Conservation (phyloP, 345 rosid genomes). For the Abelmoschus esculentus region DNA sequence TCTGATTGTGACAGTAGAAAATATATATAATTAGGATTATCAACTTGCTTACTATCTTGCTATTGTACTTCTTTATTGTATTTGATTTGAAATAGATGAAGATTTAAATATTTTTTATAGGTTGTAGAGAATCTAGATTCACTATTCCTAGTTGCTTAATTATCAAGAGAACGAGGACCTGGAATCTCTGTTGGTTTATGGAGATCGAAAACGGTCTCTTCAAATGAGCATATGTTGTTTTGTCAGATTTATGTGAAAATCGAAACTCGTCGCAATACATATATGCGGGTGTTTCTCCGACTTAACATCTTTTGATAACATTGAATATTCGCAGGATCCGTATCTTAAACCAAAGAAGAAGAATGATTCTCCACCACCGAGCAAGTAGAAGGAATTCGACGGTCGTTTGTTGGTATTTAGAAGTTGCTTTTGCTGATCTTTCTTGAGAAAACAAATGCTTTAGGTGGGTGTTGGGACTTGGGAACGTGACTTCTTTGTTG, state of each 20-base stretch:
- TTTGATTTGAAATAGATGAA: too few relatives aligned
- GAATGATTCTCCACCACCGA: constrained; percentile 19
- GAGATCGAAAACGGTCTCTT: background rate
- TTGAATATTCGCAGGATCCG: constrained; percentile 29
- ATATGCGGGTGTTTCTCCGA: background rate
- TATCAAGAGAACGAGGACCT: background rate
- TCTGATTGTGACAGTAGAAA: background rate
- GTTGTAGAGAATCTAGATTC: background rate
- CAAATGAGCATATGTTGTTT: background rate
- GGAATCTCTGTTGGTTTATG: background rate
- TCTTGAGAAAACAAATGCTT: background rate
- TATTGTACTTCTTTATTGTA: background rate
- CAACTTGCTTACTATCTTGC: background rate
- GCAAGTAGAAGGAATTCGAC: constrained; percentile 22
- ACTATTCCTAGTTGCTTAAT: background rate
- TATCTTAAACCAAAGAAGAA: constrained; percentile 29
- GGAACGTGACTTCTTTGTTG: background rate
- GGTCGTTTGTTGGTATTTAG: background rate
- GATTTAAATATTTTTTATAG: background rate
- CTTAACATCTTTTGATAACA: background rate
- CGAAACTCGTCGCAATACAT: too few relatives aligned
- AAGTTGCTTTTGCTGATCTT: constrained; percentile 5
- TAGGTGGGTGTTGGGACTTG: background rate
- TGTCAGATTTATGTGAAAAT: too few relatives aligned
- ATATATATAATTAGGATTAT: background rate